These are phyloP conservation scores for Penicillium crustosum DNA, from an alignment of 2,329 filamentous ascomycete species.

Conservation along the genomic window DNA sequence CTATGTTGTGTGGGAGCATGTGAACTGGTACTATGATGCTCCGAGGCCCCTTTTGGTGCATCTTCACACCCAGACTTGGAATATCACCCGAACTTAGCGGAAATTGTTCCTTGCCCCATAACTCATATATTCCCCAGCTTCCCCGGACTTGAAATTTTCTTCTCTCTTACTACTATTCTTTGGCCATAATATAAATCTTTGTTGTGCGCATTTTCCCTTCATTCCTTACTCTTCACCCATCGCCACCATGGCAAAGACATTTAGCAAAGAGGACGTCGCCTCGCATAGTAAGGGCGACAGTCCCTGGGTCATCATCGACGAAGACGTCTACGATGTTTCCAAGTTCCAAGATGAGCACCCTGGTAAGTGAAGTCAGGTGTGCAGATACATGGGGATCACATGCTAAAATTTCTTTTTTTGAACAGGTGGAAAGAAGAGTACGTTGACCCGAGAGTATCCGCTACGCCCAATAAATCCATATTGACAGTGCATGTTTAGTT, in stretches of 20 bases:
- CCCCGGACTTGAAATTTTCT: slow-evolving; percentile 21
- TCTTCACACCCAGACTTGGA: slow-evolving; percentile 9
- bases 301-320: slow-evolving; percentile 87
- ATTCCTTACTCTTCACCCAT: background rate
- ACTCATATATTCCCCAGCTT: slow-evolving; percentile 26
- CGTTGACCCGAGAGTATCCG: slow-evolving; percentile 23
- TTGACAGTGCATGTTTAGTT: slow-evolving; percentile 46
- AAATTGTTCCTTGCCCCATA: slow-evolving; percentile 12
- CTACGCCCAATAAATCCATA: slow-evolving; percentile 2
- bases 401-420: background rate
- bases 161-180: slow-evolving; percentile 9
- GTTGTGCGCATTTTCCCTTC: background rate
- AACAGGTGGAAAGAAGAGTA: slow-evolving; percentile 70
- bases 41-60: slow-evolving; percentile 21
- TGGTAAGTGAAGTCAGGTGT: slow-evolving; percentile 32
- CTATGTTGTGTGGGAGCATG: background rate
- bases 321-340: slow-evolving; percentile 93
- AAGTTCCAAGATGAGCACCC: slow-evolving; percentile 84
- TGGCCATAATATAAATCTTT: background rate
- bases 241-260: slow-evolving; percentile 77
- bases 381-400: background rate
- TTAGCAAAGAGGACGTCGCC: slow-evolving; percentile 80
- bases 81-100: slow-evolving; percentile 8
- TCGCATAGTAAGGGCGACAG: slow-evolving; percentile 85
- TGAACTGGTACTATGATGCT: slow-evolving; percentile 10